phyloP scores from a whole-genome alignment of 2,329 filamentous ascomycete genomes.

The Acarospora socialis region DNA sequence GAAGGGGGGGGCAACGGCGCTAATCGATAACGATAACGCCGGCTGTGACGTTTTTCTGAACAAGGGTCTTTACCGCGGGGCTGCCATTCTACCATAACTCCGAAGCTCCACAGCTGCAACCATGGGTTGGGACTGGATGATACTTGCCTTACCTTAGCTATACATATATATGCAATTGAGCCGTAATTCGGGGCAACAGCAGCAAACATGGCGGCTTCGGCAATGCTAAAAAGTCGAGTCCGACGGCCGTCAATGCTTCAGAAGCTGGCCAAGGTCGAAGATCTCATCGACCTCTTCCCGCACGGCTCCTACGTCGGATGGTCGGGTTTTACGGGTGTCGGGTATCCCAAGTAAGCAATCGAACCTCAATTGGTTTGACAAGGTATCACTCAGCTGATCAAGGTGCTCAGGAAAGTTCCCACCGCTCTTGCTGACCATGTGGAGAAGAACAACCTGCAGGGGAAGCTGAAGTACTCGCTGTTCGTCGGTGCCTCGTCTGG shows the following conservation, averaged over 20 bases:
- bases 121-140: too few relatives aligned
- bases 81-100: too few relatives aligned
- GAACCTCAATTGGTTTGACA: background rate
- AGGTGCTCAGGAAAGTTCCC: constrained; percentile 55
- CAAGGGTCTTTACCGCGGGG: too few relatives aligned
- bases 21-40: too few relatives aligned
- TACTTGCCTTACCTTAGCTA: too few relatives aligned
- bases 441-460: constrained; percentile 71
- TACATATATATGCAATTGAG: too few relatives aligned
- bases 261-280: constrained; percentile 66
- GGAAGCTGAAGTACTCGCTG: constrained; percentile 70
- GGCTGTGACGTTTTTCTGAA: too few relatives aligned
- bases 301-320: constrained; percentile 79
- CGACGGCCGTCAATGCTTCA: constrained; percentile 62
- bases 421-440: constrained; percentile 77
- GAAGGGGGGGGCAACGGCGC: too few relatives aligned
- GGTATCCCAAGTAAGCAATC: constrained; percentile 64
- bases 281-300: constrained; percentile 67
- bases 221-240: constrained; percentile 61
- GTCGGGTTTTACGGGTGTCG: constrained; percentile 83
- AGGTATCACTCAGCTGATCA: background rate
- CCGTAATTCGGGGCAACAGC: too few relatives aligned
- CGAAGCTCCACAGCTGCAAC: too few relatives aligned
- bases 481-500: constrained; percentile 86
- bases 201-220: constrained; percentile 44